Conservation (phyloP, 768 basidiomycete species). For the Hysterangium stoloniferum region DNA sequence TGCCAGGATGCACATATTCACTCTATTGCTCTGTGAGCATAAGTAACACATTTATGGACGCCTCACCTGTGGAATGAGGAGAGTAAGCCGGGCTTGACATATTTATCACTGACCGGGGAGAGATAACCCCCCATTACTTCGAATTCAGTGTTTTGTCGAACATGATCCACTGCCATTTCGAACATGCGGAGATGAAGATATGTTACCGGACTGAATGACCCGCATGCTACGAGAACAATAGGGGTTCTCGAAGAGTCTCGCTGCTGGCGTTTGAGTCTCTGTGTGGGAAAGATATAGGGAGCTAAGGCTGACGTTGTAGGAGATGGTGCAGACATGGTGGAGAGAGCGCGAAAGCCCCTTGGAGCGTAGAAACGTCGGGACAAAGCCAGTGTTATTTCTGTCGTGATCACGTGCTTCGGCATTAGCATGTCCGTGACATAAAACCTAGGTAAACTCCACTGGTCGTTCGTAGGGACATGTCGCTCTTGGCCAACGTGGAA, state of each 20-base stretch:
- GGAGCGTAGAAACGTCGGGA: too few species aligned
- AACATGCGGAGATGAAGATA: slow-evolving; percentile 98
- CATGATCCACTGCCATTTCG: slow-evolving; percentile 98
- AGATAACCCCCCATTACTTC: slow-evolving; percentile 95
- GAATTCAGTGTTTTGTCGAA: slow-evolving; percentile 84
- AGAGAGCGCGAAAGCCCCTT: too few species aligned
- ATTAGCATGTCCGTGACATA: too few species aligned
- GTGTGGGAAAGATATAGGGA: slow-evolving; percentile 7
- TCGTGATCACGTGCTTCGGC: too few species aligned
- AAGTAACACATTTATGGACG: slow-evolving; percentile 21
- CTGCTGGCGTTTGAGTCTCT: background rate
- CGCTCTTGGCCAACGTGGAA: too few species aligned
- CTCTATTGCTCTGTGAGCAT: slow-evolving; percentile 36
- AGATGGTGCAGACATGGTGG: background rate
- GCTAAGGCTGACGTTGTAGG: background rate
- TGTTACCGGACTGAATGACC: slow-evolving; percentile 97
- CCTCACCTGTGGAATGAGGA: slow-evolving; percentile 83
- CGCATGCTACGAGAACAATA: slow-evolving; percentile 93
- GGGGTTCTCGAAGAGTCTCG: slow-evolving; percentile 31
- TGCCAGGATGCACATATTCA: slow-evolving; percentile 83
- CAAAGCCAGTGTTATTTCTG: too few species aligned
- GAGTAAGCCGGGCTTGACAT: slow-evolving; percentile 94
- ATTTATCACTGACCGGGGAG: slow-evolving; percentile 91
- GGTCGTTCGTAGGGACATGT: too few species aligned
- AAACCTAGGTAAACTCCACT: too few species aligned